Evolutionary conservation across 441 rosid genomes (phyloP).

Genomic region (Oxalis stricta): DNA sequence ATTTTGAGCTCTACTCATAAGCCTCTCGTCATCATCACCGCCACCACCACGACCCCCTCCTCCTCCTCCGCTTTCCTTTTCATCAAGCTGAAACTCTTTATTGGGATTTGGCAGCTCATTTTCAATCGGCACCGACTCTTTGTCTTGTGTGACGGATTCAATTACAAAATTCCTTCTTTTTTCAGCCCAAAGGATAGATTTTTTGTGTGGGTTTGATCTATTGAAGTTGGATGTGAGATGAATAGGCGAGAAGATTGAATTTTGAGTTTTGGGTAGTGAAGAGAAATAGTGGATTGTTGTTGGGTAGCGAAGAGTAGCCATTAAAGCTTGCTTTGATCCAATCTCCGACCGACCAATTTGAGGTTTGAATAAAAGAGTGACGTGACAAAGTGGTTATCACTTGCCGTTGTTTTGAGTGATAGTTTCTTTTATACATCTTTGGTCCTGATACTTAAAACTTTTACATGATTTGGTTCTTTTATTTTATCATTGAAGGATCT

Average conservation of each 20-base stretch:
- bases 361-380: too few species aligned
- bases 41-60: constrained; percentile 10
- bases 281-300: constrained; percentile 10
- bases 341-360: too few species aligned
- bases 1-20: constrained; percentile 47
- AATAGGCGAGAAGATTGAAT: constrained; percentile 4
- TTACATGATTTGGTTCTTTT: too few species aligned
- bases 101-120: constrained; percentile 9
- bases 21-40: constrained; percentile 20
- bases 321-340: constrained; percentile 32
- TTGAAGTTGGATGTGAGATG: constrained; percentile 4
- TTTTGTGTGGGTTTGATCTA: constrained; percentile 8
- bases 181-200: constrained; percentile 4
- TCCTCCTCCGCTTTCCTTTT: constrained; percentile 11
- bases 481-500: too few species aligned
- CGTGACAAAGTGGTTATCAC: background rate
- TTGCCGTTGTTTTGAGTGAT: too few species aligned
- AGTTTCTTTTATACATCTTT: too few species aligned
- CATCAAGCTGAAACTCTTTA: constrained; percentile 4
- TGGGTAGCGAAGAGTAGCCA: background rate
- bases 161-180: constrained; percentile 22
- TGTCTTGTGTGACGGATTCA: constrained; percentile 44
- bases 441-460: too few species aligned
- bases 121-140: constrained; percentile 25
- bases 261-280: constrained; percentile 6